These are phyloP conservation scores for Trichoderma citrinoviride DNA, from an alignment of 2,329 filamentous ascomycete genomes.

Conservation along the genomic window DNA sequence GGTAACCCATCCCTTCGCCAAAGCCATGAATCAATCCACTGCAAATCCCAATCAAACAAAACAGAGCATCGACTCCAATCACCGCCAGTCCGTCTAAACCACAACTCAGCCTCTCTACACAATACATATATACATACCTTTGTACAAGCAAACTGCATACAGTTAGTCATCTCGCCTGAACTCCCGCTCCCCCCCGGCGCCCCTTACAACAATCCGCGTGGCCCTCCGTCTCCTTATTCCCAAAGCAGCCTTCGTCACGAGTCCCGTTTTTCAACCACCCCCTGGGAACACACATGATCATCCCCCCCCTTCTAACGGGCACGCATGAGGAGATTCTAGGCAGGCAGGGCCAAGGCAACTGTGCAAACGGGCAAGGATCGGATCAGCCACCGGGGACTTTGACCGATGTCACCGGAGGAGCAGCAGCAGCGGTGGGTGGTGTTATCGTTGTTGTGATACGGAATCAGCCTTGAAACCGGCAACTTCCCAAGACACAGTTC, in stretches of 20 bases:
- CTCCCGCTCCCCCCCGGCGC: neutral
- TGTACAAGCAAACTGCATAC: neutral
- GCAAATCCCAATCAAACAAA: neutral
- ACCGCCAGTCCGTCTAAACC: too few species aligned
- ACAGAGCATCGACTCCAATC: neutral
- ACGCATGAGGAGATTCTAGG: neutral
- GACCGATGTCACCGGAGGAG: too few species aligned
- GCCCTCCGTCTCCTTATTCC: neutral
- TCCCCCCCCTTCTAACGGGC: neutral
- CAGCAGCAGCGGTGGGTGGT: neutral
- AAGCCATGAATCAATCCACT: neutral
- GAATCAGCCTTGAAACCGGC: too few species aligned
- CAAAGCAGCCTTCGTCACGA: conserved; percentile 4
- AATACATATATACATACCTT: neutral
- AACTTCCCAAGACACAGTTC: neutral
- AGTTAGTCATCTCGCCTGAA: neutral
- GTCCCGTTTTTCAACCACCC: neutral
- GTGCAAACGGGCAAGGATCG: too few species aligned
- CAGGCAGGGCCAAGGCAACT: neutral
- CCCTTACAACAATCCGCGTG: neutral
- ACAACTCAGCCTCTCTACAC: neutral
- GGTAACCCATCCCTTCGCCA: neutral
- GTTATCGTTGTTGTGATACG: neutral
- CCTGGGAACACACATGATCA: conserved; percentile 3
- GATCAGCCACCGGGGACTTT: too few species aligned